Evolutionary conservation across 805 yeast genomes (phyloP), one percentile per base, ranked within the genome.

Genomic region (Wickerhamiella kazuoi): DNA sequence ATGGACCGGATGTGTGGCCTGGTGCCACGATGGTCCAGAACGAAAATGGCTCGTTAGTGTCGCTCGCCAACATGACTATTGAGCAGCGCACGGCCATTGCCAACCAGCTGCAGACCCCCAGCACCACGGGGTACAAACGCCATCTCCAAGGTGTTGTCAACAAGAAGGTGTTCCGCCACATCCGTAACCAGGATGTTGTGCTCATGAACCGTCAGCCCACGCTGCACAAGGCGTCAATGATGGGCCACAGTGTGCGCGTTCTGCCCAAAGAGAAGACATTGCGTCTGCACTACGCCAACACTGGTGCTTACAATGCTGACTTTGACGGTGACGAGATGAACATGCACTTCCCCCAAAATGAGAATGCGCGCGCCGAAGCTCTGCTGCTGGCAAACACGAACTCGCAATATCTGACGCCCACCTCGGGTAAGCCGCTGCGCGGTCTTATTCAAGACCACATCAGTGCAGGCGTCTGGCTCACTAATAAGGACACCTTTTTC

Each of bases 271-370:
- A 90, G 57, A 90, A 90, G 67, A 93, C 98, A 3, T 67, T 90
- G 52, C 74, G 99, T 56, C 67, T 90, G 60, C 99, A 90, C 60
- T 90, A 90, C 61, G 99, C 99, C 52, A 90, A 90, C 62, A 90
- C 98, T 34, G 96, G 96, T 63, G 96, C 98, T 34, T 90, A 87
- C 63, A 87, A 87, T 60, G 97, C 97, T 30, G 98, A 87, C 71
- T 87, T 90, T 53, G 98, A 87, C 63, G 98, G 98, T 68, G 98
- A 87, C 63, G 98, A 87, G 67, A 87, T 87, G 98, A 87, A 87
- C 60, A 79, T 87, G 95, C 98, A 87, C 64, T 87, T 87, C 69
- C 98, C 98, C 21, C 98, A 87, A 65, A 84, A 81, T 61, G 96
- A 87, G 64, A 81, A 82, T 50, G 98, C 97, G 8, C 76, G 86